These are phyloP conservation scores for Hymenoscyphus fructigenus DNA, from an alignment of 2,329 filamentous ascomycete genomes.

Conservation along the genomic window DNA sequence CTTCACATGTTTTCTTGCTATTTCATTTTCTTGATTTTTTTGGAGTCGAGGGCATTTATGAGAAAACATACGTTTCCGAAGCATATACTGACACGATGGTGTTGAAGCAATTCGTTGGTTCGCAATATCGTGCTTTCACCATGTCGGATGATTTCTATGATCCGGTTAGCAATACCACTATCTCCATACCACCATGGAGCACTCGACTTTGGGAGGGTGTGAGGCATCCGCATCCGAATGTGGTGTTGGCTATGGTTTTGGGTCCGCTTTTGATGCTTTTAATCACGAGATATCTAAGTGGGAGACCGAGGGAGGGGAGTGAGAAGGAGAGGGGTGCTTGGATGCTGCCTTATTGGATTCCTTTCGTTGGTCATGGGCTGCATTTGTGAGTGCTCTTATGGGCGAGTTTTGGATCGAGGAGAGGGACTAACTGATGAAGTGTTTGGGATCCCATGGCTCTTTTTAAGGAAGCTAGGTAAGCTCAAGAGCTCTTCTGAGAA, in stretches of 20 bases:
- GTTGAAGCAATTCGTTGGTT: conserved; percentile 2
- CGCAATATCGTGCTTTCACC: conserved; percentile 8
- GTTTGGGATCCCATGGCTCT: conserved; percentile 27
- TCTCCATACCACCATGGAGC: not conserved
- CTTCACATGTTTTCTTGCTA: not conserved
- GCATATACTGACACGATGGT: conserved; percentile 1
- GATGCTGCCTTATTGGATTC: conserved; percentile 58
- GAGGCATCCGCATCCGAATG: conserved; percentile 4
- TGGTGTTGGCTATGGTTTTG: conserved; percentile 25
- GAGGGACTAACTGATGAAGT: conserved; percentile 40
- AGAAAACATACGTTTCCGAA: not conserved
- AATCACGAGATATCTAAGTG: conserved; percentile 30
- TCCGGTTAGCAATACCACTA: conserved; percentile 1
- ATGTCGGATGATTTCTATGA: conserved; percentile 30
- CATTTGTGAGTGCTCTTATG: conserved; percentile 46
- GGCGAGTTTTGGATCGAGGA: conserved; percentile 31
- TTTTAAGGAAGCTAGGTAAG: conserved; percentile 29
- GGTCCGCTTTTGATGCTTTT: conserved; percentile 24
- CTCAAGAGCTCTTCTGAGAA: not conserved
- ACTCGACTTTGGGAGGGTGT: conserved; percentile 5
- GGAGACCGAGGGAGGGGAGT: conserved; percentile 13
- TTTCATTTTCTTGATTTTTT: not conserved
- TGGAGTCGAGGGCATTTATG: not conserved
- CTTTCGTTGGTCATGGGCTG: conserved; percentile 54
- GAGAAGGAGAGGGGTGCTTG: conserved; percentile 40